Evolutionary conservation across 192 early-diverging fungal genomes (phyloP), one percentile per base, ranked within the genome.

Genomic region (Gigaspora rosea): DNA sequence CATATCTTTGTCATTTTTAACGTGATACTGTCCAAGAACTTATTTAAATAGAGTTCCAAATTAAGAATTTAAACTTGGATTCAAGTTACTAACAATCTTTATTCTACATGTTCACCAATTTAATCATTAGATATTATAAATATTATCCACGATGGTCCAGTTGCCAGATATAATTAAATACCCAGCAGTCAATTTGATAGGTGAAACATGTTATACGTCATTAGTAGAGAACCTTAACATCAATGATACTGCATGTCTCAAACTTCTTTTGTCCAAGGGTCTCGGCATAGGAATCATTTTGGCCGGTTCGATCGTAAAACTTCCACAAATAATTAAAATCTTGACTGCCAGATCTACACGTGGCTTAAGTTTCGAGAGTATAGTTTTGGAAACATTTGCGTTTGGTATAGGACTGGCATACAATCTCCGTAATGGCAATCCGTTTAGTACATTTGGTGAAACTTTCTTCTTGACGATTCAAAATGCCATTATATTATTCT

Each of bases 251-350:
- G 82, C 61, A 4, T 99, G 98, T 83, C 78, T 95, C 73, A 94
- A 93, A 78, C 90, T 93, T 65, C 81, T 90, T 32, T 78, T 98
- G 68, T 95, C 94, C 35, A 98, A 98, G 80, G 94, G 91, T 0
- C 91, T 99, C 15, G 94, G 96, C 0, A 73, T 99, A 27, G 95
- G 95, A n/a, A 96, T 99, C 69, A 94, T 98, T n/a, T 76, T 91
- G 7, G 95, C 94, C 54, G 93, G 95, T n/a, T 90, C 93, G 48
- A 90, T 98, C 50, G 89, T 98, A 71, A 99, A 99, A 82, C 82
- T 99, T 36, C 98, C 98, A 9, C 97, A 99, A 85, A 96, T 99
- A 47, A 80, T 95, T 80, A 99, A 97, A 75, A 97, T 98, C 63
- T 63, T 94, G 20, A 79, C 80, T 27, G 84, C 90, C 50, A 71